These are phyloP conservation scores for Daldinia childiae DNA, from an alignment of 495 filamentous ascomycete genomes.

Conservation along the genomic window DNA sequence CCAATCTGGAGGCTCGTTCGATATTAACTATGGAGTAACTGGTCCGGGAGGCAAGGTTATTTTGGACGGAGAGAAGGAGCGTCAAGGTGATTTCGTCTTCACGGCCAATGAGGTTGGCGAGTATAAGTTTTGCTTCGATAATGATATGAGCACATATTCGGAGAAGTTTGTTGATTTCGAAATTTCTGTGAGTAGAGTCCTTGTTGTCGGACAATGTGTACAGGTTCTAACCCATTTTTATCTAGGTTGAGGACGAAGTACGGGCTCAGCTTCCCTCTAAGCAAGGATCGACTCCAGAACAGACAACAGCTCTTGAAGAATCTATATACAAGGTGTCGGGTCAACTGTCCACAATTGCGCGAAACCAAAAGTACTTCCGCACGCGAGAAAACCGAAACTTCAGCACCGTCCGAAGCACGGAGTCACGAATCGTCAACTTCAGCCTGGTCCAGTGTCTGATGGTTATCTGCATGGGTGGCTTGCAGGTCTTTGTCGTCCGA, in stretches of 20 bases:
- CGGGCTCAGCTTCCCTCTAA: constrained; percentile 85
- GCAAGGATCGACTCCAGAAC: constrained; percentile 90
- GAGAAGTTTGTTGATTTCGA: constrained; percentile 99
- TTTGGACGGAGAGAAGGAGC: constrained; percentile 87
- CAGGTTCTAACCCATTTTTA: constrained; percentile 12
- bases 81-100: constrained; percentile 98
- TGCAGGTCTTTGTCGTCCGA: constrained; percentile 97
- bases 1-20: constrained; percentile 95
- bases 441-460: constrained; percentile 89
- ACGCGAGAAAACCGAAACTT: constrained; percentile 99
- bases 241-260: constrained; percentile 91
- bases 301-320: constrained; percentile 90
- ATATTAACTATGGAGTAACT: constrained; percentile 89
- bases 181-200: constrained; percentile 76
- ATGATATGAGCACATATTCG: constrained; percentile 96
- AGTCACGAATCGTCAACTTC: constrained; percentile 96
- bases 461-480: constrained; percentile 94
- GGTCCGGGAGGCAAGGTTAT: constrained; percentile 86
- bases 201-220: background rate
- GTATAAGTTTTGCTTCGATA: constrained; percentile 98
- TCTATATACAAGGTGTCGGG: constrained; percentile 94
- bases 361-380: constrained; percentile 99
- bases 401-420: constrained; percentile 95
- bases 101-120: constrained; percentile 93
- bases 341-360: constrained; percentile 92